A percentile compares a stretch with the other conserved stretches of the same genome.
phyloP scores from a whole-genome alignment of 768 basidiomycete species.

The Exidia glandulosa region DNA sequence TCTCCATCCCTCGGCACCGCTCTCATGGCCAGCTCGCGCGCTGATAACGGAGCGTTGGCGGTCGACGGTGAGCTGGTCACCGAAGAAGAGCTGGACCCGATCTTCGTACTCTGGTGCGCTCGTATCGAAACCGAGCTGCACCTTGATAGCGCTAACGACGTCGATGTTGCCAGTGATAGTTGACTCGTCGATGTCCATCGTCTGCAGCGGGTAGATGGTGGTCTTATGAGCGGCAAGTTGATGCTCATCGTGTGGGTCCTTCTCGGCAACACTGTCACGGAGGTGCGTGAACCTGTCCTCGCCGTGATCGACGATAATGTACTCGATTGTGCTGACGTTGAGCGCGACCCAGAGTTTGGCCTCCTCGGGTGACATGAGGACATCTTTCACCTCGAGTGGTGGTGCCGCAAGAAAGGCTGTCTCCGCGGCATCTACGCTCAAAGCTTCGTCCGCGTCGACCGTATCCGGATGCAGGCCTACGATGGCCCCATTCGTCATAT shows the following conservation, averaged over 20 bases:
- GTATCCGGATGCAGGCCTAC: conserved; percentile 19
- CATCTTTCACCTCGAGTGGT: no score
- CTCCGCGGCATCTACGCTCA: conserved; percentile 15
- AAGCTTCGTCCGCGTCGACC: conserved; percentile 15
- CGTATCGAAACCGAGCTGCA: conserved; percentile 15
- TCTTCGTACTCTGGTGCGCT: background rate
- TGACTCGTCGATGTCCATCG: conserved; percentile 28
- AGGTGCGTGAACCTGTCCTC: conserved; percentile 20
- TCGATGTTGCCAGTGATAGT: conserved; percentile 25
- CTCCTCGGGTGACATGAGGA: no score
- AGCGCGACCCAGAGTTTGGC: no score
- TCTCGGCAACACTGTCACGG: conserved; percentile 8
- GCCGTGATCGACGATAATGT: conserved; percentile 19
- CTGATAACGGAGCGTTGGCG: conserved; percentile 19
- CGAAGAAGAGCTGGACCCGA: conserved; percentile 11
- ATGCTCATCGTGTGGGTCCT: conserved; percentile 12
- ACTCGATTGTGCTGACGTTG: background rate
- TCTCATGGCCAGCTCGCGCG: conserved; percentile 23
- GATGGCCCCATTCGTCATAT: conserved; percentile 27
- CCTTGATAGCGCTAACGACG: conserved; percentile 18
- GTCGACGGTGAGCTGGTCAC: conserved; percentile 28
- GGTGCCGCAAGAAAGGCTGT: no score
- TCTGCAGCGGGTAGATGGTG: conserved; percentile 16
- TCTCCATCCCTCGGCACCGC: conserved; percentile 12
- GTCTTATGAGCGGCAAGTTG: conserved; percentile 23